A percentile compares a stretch with the other conserved stretches of the same genome.
Evolutionary conservation across 1,284 basidiomycete genomes (phyloP).

Genomic region (Moniliella sp.): DNA sequence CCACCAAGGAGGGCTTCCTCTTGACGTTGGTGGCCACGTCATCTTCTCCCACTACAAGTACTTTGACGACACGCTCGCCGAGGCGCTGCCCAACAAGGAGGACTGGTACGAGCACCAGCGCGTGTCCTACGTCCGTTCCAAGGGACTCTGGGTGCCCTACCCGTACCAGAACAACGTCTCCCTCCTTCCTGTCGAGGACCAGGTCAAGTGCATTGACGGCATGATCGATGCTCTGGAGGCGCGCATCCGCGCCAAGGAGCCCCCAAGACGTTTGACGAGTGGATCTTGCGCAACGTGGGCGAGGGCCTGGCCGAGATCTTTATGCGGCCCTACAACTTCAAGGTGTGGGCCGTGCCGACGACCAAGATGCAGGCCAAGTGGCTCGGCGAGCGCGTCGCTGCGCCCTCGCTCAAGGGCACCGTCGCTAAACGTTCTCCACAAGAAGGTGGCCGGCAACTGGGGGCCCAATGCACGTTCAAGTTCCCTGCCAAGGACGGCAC

Average conservation of each 20-base stretch:
- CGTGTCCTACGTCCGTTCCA: slow-evolving; percentile 39
- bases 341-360: slow-evolving; percentile 41
- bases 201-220: slow-evolving; percentile 39
- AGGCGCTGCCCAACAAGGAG: slow-evolving; percentile 36
- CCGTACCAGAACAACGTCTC: slow-evolving; percentile 40
- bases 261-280: slow-evolving; percentile 37
- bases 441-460: slow-evolving; percentile 40
- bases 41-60: slow-evolving; percentile 42
- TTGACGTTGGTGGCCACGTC: slow-evolving; percentile 41
- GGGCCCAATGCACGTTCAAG: slow-evolving; percentile 40
- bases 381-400: slow-evolving; percentile 41
- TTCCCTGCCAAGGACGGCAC: slow-evolving; percentile 41
- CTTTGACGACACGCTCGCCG: slow-evolving; percentile 39
- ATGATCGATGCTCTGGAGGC: slow-evolving; percentile 37
- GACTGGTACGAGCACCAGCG: slow-evolving; percentile 41
- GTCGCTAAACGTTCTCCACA: slow-evolving; percentile 39
- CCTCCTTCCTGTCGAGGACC: slow-evolving; percentile 38
- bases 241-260: slow-evolving; percentile 29
- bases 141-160: slow-evolving; percentile 39
- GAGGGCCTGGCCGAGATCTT: slow-evolving; percentile 39
- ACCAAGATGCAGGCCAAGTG: slow-evolving; percentile 42
- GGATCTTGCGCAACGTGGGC: slow-evolving; percentile 40
- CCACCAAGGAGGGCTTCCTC: slow-evolving; percentile 39
- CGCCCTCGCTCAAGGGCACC: slow-evolving; percentile 38
- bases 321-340: slow-evolving; percentile 42